A percentile compares a stretch with the other conserved stretches of the same genome.
These are phyloP conservation scores for Notholithocarpus densiflorus DNA, from an alignment of 306 rosid genomes.

Conservation along the genomic window DNA sequence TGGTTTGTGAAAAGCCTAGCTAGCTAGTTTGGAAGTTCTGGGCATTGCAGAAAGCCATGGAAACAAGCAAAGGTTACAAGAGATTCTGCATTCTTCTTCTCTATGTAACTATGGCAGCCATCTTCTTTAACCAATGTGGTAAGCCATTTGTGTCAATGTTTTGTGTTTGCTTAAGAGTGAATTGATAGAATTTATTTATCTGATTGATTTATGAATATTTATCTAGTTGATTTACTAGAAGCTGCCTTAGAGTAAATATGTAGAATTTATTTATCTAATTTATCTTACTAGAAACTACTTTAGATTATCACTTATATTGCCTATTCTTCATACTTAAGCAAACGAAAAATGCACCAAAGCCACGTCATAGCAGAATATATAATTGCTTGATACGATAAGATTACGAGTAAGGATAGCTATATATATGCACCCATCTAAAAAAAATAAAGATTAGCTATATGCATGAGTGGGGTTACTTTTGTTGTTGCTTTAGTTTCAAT, in stretches of 20 bases:
- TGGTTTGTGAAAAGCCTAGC: neutral
- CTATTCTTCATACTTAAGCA: neutral
- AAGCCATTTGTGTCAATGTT: slow-evolving; percentile 18
- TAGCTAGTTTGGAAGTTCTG: slow-evolving; percentile 1
- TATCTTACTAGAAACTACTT: neutral
- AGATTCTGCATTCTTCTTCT: slow-evolving; percentile 37
- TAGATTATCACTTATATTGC: neutral
- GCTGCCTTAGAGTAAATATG: neutral
- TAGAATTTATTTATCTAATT: neutral
- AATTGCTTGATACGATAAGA: too few relatives aligned
- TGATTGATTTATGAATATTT: too few relatives aligned
- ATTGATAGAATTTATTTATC: too few relatives aligned
- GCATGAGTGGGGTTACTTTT: too few relatives aligned
- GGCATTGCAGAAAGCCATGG: slow-evolving; percentile 37
- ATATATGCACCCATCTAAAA: too few relatives aligned
- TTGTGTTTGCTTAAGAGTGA: neutral
- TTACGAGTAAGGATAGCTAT: too few relatives aligned
- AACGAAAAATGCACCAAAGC: too few relatives aligned
- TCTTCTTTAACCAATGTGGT: slow-evolving; percentile 66
- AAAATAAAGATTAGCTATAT: too few relatives aligned
- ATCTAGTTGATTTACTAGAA: too few relatives aligned
- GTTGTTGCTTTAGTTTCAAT: too few relatives aligned
- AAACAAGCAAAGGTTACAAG: slow-evolving; percentile 26
- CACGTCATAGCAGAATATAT: too few relatives aligned
- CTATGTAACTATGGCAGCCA: slow-evolving; percentile 35